phyloP scores from a whole-genome alignment of 371 early-diverging fungal species.

The Basidiobolus meristosporus region DNA sequence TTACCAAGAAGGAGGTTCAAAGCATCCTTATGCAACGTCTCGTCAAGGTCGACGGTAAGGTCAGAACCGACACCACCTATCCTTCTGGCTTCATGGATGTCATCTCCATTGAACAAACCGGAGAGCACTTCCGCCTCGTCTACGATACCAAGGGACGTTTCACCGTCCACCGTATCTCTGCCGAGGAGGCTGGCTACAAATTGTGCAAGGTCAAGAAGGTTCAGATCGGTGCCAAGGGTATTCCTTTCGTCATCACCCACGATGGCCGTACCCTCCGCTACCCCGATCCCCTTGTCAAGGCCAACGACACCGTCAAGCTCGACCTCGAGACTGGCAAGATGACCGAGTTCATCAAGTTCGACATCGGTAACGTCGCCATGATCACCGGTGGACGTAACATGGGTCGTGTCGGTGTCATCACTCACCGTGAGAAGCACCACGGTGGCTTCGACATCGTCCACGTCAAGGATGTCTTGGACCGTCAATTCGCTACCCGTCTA shows the following conservation, averaged over 20 bases:
- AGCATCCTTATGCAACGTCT: conserved; percentile 95
- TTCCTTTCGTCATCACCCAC: conserved; percentile 96
- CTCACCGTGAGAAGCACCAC: conserved; percentile 91
- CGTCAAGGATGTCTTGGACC: conserved; percentile 77
- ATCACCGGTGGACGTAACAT: conserved; percentile 98
- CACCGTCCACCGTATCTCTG: conserved; percentile 97
- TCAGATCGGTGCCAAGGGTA: conserved; percentile 81
- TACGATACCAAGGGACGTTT: conserved; percentile 99
- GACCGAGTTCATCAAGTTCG: conserved; percentile 88
- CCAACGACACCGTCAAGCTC: conserved; percentile 97
- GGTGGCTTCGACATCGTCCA: conserved; percentile 94
- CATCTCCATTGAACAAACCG: conserved; percentile 96
- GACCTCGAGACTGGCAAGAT: conserved; percentile 90
- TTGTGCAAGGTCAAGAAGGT: conserved; percentile 96
- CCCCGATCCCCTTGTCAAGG: conserved; percentile 97
- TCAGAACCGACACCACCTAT: conserved; percentile 95
- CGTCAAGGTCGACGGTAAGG: conserved; percentile 98
- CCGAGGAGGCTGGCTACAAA: conserved; percentile 97
- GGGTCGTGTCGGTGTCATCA: conserved; percentile 98
- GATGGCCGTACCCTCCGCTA: conserved; percentile 99
- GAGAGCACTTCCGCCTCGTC: conserved; percentile 98
- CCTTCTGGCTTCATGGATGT: conserved; percentile 99
- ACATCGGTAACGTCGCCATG: conserved; percentile 89
- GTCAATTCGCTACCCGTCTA: conserved; percentile 76
- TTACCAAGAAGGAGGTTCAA: conserved; percentile 93